phyloP scores from a whole-genome alignment of 768 basidiomycete species.

The Macrolepiota dolichaula region DNA sequence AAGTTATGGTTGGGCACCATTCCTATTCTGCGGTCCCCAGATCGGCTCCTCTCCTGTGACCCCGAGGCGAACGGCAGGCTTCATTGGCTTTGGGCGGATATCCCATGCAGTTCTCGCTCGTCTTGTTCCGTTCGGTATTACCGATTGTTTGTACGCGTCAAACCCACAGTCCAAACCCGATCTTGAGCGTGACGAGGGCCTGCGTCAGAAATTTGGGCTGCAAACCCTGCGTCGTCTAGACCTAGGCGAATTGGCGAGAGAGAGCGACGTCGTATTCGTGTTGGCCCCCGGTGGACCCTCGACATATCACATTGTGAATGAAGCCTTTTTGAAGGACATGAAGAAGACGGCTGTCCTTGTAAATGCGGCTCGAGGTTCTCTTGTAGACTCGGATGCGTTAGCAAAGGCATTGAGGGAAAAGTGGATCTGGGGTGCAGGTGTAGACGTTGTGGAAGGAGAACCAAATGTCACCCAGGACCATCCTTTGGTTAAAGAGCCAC shows the following conservation, averaged over 20 bases:
- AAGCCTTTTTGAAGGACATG: conserved; percentile 75
- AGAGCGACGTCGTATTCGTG: conserved; percentile 84
- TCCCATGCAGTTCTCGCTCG: conserved; percentile 80
- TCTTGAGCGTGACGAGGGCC: conserved; percentile 31
- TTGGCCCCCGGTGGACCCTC: conserved; percentile 71
- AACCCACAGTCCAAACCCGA: conserved; percentile 53
- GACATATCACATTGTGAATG: conserved; percentile 74
- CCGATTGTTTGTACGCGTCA: conserved; percentile 64
- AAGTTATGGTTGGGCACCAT: conserved; percentile 73
- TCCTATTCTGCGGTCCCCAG: conserved; percentile 82
- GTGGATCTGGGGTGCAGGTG: conserved; percentile 88
- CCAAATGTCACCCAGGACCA: conserved; percentile 73
- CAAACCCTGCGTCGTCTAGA: conserved; percentile 55
- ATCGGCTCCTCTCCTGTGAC: conserved; percentile 51
- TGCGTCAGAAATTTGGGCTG: conserved; percentile 28
- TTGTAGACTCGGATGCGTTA: conserved; percentile 90
- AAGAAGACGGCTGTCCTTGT: conserved; percentile 80
- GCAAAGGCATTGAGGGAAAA: conserved; percentile 71
- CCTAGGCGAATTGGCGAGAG: conserved; percentile 63
- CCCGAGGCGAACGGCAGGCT: conserved; percentile 70
- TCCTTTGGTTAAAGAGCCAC: conserved; percentile 73
- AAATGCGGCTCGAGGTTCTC: conserved; percentile 80
- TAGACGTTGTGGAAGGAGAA: conserved; percentile 95
- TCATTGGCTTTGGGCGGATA: conserved; percentile 95
- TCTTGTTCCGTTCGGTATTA: conserved; percentile 80